Evolutionary conservation across 495 filamentous ascomycete species (phyloP), one percentile per base, ranked within the genome.

Genomic region (Penicillium pancosmium): DNA sequence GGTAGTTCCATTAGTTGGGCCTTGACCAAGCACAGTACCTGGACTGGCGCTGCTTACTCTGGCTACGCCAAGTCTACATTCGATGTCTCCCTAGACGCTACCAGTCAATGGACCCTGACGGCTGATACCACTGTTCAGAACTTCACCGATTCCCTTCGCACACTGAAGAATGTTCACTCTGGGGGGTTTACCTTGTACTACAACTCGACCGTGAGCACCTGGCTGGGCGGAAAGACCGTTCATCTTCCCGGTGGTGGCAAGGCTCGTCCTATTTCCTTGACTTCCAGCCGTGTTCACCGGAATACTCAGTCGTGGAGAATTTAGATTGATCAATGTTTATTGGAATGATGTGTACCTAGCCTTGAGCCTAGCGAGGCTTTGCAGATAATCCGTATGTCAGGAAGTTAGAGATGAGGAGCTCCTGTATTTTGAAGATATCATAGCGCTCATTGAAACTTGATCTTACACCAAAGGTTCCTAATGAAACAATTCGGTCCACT

Each of bases 101-200:
- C 64, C 2, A 60, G 57, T 36, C 56, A 10, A 19, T 67, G 64
- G 64, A 63, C 57, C 18, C 21, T 67, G 41, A 67, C 60, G 16
- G 41, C 36, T 9, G 46, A 63, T 54, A 59, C 52, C 2, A 49
- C 21, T 25, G 18, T 67, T 13, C 50, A 58, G 15, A 61, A 63
- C 25, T 63, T 67, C 25, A 63, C 61, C 6, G 49, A 67, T 25
- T 34, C 60, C 7, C 35, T 54, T 4, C 23, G 50, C 11, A 47
- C 18, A 1, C 18, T 58, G 19, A 44, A 46, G 12, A 67, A 67
- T 21, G 56, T 67, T 25, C 21, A 51, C 5, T 57, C 53, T 15
- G 33, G 52, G 33, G 61, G 61, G 7, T 41, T 55, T 23, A 59
- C 47, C 2, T 27, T 63, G 2, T 53, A 63, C 50, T 63, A 59